Evolutionary conservation across 305 asterid species (phyloP).

Genomic region (Coffea humblotiana): DNA sequence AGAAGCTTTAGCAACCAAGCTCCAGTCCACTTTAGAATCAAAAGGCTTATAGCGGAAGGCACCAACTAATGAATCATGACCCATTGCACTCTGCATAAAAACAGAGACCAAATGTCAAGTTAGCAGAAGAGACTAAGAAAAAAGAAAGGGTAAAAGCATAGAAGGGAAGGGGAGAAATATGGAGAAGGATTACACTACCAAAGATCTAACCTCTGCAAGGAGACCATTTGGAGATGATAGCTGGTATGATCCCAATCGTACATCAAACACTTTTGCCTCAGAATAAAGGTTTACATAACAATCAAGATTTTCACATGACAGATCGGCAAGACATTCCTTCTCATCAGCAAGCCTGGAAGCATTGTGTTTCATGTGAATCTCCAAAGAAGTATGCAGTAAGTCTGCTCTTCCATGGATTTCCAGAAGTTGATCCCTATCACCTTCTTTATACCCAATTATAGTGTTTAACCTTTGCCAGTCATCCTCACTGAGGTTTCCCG

Average conservation of each 20-base stretch:
- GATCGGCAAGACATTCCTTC: conserved; percentile 79
- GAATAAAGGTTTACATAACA: conserved; percentile 70
- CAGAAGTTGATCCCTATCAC: conserved; percentile 52
- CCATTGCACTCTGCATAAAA: conserved; percentile 77
- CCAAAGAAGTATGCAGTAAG: conserved; percentile 60
- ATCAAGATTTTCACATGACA: conserved; percentile 92
- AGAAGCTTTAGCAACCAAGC: conserved; percentile 91
- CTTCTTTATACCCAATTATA: conserved; percentile 86
- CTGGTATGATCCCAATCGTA: conserved; percentile 91
- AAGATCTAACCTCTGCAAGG: conserved; percentile 75
- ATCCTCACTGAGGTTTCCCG: conserved; percentile 71
- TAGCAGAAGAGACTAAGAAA: neutral
- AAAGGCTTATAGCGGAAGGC: conserved; percentile 89
- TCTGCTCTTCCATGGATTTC: conserved; percentile 48
- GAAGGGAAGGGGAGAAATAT: conserved; percentile 8
- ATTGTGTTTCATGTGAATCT: conserved; percentile 93
- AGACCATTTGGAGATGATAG: conserved; percentile 89
- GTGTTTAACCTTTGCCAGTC: conserved; percentile 92
- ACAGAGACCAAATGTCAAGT: conserved; percentile 16
- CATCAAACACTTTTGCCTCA: conserved; percentile 71
- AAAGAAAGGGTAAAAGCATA: conserved; percentile 14
- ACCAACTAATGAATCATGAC: conserved; percentile 76
- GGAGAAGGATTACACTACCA: neutral
- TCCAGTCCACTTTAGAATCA: conserved; percentile 88
- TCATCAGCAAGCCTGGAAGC: conserved; percentile 84